Conservation (phyloP, 495 filamentous ascomycete species). For the Penicillium maclennaniae region DNA sequence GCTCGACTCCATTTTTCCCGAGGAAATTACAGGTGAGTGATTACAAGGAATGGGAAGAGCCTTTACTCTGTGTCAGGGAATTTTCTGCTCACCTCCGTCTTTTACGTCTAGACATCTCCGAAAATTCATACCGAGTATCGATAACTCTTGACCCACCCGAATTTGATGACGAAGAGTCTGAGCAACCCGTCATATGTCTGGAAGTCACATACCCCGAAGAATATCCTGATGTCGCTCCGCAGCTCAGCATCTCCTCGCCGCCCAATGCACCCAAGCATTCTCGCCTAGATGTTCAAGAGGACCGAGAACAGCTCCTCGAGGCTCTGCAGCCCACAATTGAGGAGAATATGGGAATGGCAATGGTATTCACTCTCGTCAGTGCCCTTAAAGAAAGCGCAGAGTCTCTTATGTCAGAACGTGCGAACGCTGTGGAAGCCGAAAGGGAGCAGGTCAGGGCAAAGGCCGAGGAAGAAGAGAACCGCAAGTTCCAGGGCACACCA, state of each 20-base stretch:
- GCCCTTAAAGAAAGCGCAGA: constrained; percentile 87
- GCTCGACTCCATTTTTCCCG: constrained; percentile 95
- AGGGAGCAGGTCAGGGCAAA: constrained; percentile 64
- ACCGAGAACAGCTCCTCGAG: constrained; percentile 67
- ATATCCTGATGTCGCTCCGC: constrained; percentile 83
- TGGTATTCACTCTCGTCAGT: constrained; percentile 89
- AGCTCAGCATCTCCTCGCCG: constrained; percentile 68
- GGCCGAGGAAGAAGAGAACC: constrained; percentile 87
- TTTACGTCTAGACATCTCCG: constrained; percentile 66
- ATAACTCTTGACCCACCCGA: constrained; percentile 72
- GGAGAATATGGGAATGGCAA: constrained; percentile 95
- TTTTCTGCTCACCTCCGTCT: constrained; percentile 4
- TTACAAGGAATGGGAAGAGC: not conserved
- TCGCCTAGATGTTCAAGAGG: constrained; percentile 59
- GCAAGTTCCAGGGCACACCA: constrained; percentile 88
- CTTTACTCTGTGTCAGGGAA: not conserved
- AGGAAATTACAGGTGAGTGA: constrained; percentile 83
- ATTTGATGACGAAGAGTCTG: constrained; percentile 51
- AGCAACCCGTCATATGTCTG: constrained; percentile 59
- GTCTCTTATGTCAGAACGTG: constrained; percentile 66
- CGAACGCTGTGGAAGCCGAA: constrained; percentile 53
- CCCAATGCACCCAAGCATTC: constrained; percentile 64
- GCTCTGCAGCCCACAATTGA: constrained; percentile 66
- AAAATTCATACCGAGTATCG: constrained; percentile 78
- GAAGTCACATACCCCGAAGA: constrained; percentile 79